Evolutionary conservation across 257 asterid species (phyloP).

Genomic region (Buddleja alternifolia): DNA sequence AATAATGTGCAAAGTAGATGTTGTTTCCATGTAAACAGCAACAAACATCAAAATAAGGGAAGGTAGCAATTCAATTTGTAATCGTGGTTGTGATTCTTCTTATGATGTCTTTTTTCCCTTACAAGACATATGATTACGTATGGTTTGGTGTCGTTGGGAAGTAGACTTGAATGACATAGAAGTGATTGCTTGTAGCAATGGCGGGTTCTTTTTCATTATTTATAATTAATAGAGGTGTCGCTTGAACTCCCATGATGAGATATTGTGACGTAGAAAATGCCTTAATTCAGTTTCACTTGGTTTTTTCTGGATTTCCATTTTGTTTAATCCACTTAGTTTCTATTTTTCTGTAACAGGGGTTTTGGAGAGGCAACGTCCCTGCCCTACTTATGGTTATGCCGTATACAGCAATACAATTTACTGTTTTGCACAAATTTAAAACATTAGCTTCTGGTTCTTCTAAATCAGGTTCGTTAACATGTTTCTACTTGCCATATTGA

Average conservation of each 20-base stretch:
- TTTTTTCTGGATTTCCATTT: slow-evolving; percentile 1
- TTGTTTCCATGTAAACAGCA: not conserved
- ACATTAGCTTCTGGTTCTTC: slow-evolving; percentile 85
- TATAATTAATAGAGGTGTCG: not conserved
- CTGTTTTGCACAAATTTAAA: slow-evolving; percentile 80
- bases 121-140: no score
- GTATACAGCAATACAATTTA: slow-evolving; percentile 89
- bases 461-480: slow-evolving; percentile 63
- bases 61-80: no score
- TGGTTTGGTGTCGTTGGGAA: no score
- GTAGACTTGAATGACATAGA: no score
- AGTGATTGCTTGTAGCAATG: not conserved
- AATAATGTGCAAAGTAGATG: not conserved
- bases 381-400: slow-evolving; percentile 98
- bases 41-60: no score
- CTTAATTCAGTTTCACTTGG: not conserved
- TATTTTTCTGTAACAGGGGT: slow-evolving; percentile 55
- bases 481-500: slow-evolving; percentile 18
- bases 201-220: not conserved
- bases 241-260: not conserved
- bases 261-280: not conserved
- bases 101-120: not conserved
- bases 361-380: slow-evolving; percentile 98
- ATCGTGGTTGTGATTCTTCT: not conserved
- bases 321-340: not conserved